A percentile compares a stretch with the other conserved stretches of the same genome.
Evolutionary conservation across 1,139 yeast genomes (phyloP).

Genomic region (Scheffersomyces lignicola): DNA sequence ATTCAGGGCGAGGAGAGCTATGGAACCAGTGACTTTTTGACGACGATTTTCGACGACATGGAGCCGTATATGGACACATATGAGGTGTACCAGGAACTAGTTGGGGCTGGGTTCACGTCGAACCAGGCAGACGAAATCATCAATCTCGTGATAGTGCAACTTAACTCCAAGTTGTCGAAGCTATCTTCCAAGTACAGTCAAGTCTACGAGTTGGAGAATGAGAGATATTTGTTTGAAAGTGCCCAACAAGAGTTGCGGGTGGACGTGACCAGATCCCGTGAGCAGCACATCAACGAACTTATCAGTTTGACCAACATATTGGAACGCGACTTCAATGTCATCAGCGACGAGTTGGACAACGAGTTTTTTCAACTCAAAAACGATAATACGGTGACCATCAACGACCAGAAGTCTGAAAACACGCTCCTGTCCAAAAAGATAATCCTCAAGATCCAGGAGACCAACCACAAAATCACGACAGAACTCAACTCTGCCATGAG

Average conservation of each 20-base stretch:
- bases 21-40: conserved; percentile 20
- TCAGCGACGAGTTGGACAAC: conserved; percentile 78
- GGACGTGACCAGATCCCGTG: conserved; percentile 75
- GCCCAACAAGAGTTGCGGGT: conserved; percentile 86
- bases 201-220: conserved; percentile 75
- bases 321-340: conserved; percentile 67
- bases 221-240: conserved; percentile 84
- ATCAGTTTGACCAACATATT: conserved; percentile 67
- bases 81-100: conserved; percentile 41
- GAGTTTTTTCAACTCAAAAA: conserved; percentile 65
- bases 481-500: conserved; percentile 79
- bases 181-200: conserved; percentile 63
- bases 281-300: conserved; percentile 66
- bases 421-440: conserved; percentile 72
- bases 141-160: conserved; percentile 46
- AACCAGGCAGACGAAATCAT: conserved; percentile 56
- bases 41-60: conserved; percentile 40
- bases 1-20: conserved; percentile 12
- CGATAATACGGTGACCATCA: conserved; percentile 79
- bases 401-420: conserved; percentile 85
- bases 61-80: conserved; percentile 57
- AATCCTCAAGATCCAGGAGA: conserved; percentile 74
- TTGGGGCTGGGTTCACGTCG: conserved; percentile 49
- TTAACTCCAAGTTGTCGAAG: conserved; percentile 56
- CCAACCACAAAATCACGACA: conserved; percentile 82